phyloP scores from a whole-genome alignment of 208 protist genomes.

The Acanthamoeba sp. region DNA sequence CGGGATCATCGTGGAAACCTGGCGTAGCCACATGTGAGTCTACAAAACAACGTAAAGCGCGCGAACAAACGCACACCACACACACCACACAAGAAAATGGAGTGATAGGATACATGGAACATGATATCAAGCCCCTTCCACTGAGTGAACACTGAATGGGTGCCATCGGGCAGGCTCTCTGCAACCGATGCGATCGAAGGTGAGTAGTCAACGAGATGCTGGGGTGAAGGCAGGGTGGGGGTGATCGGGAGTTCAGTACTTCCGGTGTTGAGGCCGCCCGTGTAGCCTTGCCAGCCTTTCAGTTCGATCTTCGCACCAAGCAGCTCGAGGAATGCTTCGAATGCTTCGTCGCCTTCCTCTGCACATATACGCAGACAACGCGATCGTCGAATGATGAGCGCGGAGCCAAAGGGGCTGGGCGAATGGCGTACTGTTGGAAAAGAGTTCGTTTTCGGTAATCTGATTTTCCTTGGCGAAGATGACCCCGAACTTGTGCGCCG shows the following conservation, averaged over 20 bases:
- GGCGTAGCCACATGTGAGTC: too few species aligned
- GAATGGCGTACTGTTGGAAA: constrained; percentile 30
- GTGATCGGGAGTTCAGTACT: background rate
- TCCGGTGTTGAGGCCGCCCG: constrained; percentile 40
- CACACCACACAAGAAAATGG: too few species aligned
- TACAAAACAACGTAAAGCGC: too few species aligned
- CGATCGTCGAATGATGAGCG: background rate
- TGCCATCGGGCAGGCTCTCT: constrained; percentile 52
- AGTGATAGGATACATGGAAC: constrained; percentile 72
- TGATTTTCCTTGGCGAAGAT: constrained; percentile 61
- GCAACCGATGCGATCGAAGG: background rate
- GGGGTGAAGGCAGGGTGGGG: background rate
- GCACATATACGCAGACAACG: background rate
- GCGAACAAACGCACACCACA: too few species aligned
- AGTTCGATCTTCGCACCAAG: constrained; percentile 39
- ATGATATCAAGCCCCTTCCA: constrained; percentile 65
- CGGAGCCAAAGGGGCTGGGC: background rate
- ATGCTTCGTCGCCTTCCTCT: constrained; percentile 62
- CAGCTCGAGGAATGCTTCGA: constrained; percentile 27
- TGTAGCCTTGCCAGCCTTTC: constrained; percentile 60
- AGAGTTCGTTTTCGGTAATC: constrained; percentile 61
- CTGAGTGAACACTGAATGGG: constrained; percentile 52
- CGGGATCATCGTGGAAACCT: constrained; percentile 55
- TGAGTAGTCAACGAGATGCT: too few species aligned
- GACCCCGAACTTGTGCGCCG: constrained; percentile 66